Percentiles rank a stretch among this genome's conserved stretches.
These are phyloP conservation scores for Incumbomyces lentus DNA, from an alignment of 2,329 filamentous ascomycete species.

Conservation along the genomic window DNA sequence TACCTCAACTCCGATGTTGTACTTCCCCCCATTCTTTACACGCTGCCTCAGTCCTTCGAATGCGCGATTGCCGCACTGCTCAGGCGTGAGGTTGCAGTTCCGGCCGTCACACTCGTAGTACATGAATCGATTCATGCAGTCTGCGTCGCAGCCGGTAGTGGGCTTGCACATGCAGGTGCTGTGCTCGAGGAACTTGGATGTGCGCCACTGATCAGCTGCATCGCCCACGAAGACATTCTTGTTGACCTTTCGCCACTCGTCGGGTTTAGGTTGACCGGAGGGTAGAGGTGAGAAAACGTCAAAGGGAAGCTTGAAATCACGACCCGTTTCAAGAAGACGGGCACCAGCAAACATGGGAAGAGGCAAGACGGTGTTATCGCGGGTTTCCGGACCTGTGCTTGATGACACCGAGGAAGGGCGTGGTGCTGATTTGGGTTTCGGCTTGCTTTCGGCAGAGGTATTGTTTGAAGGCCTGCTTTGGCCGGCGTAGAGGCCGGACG, in stretches of 20 bases:
- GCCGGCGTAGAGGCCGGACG: slow-evolving; percentile 77
- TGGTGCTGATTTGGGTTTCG: slow-evolving; percentile 26
- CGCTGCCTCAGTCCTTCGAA: slow-evolving; percentile 72
- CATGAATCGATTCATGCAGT: slow-evolving; percentile 93
- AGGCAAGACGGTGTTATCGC: slow-evolving; percentile 52
- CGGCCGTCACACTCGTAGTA: slow-evolving; percentile 88
- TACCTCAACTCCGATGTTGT: slow-evolving; percentile 87
- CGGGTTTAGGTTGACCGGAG: slow-evolving; percentile 76
- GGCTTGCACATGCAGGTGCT: slow-evolving; percentile 68
- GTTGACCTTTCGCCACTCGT: slow-evolving; percentile 85
- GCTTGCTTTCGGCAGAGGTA: slow-evolving; percentile 38
- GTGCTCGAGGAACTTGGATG: slow-evolving; percentile 61
- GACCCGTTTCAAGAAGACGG: slow-evolving; percentile 57
- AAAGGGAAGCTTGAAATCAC: slow-evolving; percentile 81
- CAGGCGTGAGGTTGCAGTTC: slow-evolving; percentile 73
- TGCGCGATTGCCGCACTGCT: slow-evolving; percentile 70
- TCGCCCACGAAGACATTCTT: slow-evolving; percentile 90
- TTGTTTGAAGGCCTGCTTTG: slow-evolving; percentile 48
- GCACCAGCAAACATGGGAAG: slow-evolving; percentile 70
- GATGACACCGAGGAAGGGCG: too few species aligned
- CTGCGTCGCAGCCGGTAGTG: slow-evolving; percentile 73
- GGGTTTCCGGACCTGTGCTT: too few species aligned
- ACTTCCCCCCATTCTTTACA: slow-evolving; percentile 68
- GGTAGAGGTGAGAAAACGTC: slow-evolving; percentile 82
- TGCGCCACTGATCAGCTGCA: slow-evolving; percentile 69